Base-by-base conservation (phyloP, 106 monocot species). In the Dendrobium nobile region DNA sequence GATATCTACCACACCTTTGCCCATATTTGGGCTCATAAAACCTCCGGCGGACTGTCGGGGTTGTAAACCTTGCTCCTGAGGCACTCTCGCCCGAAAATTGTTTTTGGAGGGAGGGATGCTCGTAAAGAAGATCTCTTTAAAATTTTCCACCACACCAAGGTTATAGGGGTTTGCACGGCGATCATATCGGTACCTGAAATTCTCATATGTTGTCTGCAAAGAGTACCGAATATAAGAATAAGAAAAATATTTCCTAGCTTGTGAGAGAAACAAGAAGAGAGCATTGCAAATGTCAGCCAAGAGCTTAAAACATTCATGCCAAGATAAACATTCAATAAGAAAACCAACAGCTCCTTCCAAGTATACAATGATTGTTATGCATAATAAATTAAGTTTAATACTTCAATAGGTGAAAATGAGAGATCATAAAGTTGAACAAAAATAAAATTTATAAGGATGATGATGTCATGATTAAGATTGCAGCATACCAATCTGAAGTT, bases 131-230 rank as follows among this genome's bases (percentile, higher is more conserved):
- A 90, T 87, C 80, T 96, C 96, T 84, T 83, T 87, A 73, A 96
- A 92, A 80, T 96, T 96, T 2, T 77, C 77, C 37, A 88, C 65
- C 10, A 89, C 13, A 20, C 96, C 96, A 72, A 44, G 78, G 73
- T 96, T 90, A 56, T 96, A 96, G 20, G 96, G 96, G 81, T 96
- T 96, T 41, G 41, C 93, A 27, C 89, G 84, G 7, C 86, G 88
- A 74, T 96, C 96, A 42, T 96, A 96, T 47, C 90, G 88, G 76
- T 96, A 93, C 83, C 96, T 88, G 84, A 96, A 96, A 76, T 96
- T 96, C 83, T 96, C 96, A 59, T 96, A 96, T 13, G 96, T 96
- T 61, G 96, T 96, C 96, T 96, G 84, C 73, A 73, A 84, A 22
- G 84, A 45, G 5, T 6, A 68, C 1, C 28, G 10, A 27, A 28